Percentiles rank a stretch among this genome's conserved stretches.
Conservation (phyloP, 1,139 yeast species). For the Yamadazyma sp. region DNA sequence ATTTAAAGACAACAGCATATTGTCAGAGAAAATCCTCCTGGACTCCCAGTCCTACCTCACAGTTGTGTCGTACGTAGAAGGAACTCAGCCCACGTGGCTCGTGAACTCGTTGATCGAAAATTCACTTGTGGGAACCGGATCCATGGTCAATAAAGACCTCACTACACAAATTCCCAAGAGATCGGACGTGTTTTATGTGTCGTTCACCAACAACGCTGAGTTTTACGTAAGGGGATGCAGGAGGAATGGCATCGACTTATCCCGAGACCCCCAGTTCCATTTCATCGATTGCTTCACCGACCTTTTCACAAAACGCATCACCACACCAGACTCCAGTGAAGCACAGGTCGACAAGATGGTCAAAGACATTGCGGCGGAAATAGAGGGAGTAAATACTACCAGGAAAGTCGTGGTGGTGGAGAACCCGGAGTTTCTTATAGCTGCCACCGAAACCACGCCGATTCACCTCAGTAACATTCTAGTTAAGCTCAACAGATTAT, state of each 20-base stretch:
- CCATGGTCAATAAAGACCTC: conserved; percentile 35
- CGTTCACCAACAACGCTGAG: conserved; percentile 41
- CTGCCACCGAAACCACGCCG: conserved; percentile 36
- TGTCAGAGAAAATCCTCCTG: conserved; percentile 27
- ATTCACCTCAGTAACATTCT: conserved; percentile 36
- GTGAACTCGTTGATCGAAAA: conserved; percentile 48
- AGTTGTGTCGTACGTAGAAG: conserved; percentile 55
- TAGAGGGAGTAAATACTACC: conserved; percentile 7
- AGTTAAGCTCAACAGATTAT: conserved; percentile 32
- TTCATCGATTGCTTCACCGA: conserved; percentile 47
- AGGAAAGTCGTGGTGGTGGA: conserved; percentile 42
- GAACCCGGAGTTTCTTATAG: conserved; percentile 50
- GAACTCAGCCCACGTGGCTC: conserved; percentile 72
- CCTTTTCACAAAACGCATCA: conserved; percentile 33
- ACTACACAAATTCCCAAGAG: conserved; percentile 19
- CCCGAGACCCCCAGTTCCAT: conserved; percentile 27
- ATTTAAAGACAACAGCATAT: conserved; percentile 53
- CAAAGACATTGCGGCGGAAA: conserved; percentile 17
- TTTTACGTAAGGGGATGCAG: conserved; percentile 40
- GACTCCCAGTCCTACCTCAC: conserved; percentile 30
- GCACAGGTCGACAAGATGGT: conserved; percentile 22
- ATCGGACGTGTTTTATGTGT: conserved; percentile 38
- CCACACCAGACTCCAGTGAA: conserved; percentile 21
- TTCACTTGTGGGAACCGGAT: conserved; percentile 42
- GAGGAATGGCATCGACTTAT: conserved; percentile 44